phyloP scores from a whole-genome alignment of 495 filamentous ascomycete species.

The Trichocladium antarcticum region DNA sequence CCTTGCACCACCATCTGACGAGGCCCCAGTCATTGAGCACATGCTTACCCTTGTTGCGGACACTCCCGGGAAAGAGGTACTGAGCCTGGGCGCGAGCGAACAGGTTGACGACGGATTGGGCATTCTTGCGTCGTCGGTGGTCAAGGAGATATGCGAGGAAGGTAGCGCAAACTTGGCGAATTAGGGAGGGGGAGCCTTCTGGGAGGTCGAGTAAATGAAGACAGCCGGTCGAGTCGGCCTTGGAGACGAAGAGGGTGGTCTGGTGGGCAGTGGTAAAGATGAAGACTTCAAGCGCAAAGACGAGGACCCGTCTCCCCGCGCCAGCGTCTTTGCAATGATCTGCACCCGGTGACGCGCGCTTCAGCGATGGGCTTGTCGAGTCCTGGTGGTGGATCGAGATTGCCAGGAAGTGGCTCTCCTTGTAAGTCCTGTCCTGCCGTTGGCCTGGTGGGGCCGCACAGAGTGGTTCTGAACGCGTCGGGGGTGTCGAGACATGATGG shows the following conservation, averaged over 20 bases:
- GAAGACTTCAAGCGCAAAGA: slow-evolving; percentile 48
- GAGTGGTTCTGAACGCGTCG: slow-evolving; percentile 57
- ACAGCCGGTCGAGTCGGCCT: slow-evolving; percentile 92
- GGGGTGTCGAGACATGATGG: slow-evolving; percentile 81
- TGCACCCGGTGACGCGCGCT: slow-evolving; percentile 22
- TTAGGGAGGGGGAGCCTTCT: slow-evolving; percentile 54
- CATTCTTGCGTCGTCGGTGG: slow-evolving; percentile 52
- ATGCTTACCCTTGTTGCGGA: slow-evolving; percentile 77
- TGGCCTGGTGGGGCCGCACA: slow-evolving; percentile 66
- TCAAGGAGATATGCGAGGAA: slow-evolving; percentile 68
- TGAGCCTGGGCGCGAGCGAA: slow-evolving; percentile 89
- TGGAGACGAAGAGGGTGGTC: slow-evolving; percentile 87
- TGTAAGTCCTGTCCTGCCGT: slow-evolving; percentile 62
- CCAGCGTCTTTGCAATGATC: slow-evolving; percentile 17
- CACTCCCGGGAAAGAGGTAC: slow-evolving; percentile 88
- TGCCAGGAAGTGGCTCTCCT: slow-evolving; percentile 77
- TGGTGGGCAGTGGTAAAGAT: slow-evolving; percentile 65
- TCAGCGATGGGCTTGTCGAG: slow-evolving; percentile 3
- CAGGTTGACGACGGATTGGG: slow-evolving; percentile 70
- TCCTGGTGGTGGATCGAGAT: slow-evolving; percentile 45
- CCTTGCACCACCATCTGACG: slow-evolving; percentile 90
- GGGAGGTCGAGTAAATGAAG: slow-evolving; percentile 53
- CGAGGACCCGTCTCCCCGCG: slow-evolving; percentile 21
- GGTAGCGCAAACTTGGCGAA: slow-evolving; percentile 57
- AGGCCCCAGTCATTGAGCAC: slow-evolving; percentile 83